Evolutionary conservation across 1,139 yeast species (phyloP).

Genomic region (Wickerhamomyces sp.): DNA sequence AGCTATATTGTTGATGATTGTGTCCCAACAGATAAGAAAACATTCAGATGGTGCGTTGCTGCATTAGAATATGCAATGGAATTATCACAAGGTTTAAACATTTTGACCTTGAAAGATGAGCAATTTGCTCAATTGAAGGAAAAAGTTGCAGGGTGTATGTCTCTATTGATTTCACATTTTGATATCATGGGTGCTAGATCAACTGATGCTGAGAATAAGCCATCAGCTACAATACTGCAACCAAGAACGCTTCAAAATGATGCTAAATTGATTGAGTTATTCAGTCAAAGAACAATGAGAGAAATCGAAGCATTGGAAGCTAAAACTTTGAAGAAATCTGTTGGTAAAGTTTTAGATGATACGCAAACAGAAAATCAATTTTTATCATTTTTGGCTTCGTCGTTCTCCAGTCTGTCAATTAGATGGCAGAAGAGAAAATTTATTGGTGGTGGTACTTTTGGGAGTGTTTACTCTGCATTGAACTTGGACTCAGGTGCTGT

Average conservation of each 20-base stretch:
- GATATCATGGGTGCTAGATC: slow-evolving; percentile 98
- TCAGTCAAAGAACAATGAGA: slow-evolving; percentile 31
- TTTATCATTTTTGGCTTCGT: slow-evolving; percentile 80
- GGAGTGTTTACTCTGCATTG: slow-evolving; percentile 88
- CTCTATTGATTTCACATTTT: slow-evolving; percentile 87
- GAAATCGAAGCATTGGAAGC: slow-evolving; percentile 30
- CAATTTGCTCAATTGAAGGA: slow-evolving; percentile 70
- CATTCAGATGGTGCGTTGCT: slow-evolving; percentile 93
- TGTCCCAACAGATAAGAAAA: slow-evolving; percentile 83
- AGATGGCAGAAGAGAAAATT: slow-evolving; percentile 97
- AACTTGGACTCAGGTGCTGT: slow-evolving; percentile 94
- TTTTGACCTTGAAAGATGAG: slow-evolving; percentile 71
- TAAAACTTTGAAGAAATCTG: slow-evolving; percentile 35
- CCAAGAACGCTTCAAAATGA: slow-evolving; percentile 37
- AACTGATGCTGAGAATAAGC: slow-evolving; percentile 59
- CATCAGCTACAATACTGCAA: slow-evolving; percentile 39
- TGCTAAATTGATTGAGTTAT: slow-evolving; percentile 28
- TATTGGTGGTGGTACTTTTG: slow-evolving; percentile 95
- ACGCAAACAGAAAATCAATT: slow-evolving; percentile 85
- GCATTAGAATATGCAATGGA: slow-evolving; percentile 97
- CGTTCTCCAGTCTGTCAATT: slow-evolving; percentile 85
- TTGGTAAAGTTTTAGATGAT: slow-evolving; percentile 88
- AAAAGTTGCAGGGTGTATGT: slow-evolving; percentile 94
- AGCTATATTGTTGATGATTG: slow-evolving; percentile 93
- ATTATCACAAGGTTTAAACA: slow-evolving; percentile 87